A percentile compares a stretch with the other conserved stretches of the same genome.
phyloP scores from a whole-genome alignment of 805 yeast species.

The Candida rishiriensis region DNA sequence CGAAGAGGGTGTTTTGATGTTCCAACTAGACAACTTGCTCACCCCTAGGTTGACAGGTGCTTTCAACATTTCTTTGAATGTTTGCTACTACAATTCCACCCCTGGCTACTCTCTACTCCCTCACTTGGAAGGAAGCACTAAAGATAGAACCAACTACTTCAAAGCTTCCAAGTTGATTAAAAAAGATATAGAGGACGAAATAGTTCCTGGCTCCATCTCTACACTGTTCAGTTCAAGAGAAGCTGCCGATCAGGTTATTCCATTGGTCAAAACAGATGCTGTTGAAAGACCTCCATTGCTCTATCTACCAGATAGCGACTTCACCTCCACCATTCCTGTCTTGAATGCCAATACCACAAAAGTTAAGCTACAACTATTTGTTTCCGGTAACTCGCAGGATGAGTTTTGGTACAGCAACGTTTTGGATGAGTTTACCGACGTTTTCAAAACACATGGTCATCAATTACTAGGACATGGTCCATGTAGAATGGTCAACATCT shows the following conservation, averaged over 20 bases:
- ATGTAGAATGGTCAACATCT: slow-evolving; percentile 60
- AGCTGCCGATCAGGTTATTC: slow-evolving; percentile 37
- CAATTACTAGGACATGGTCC: slow-evolving; percentile 63
- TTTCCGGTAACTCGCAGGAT: slow-evolving; percentile 74
- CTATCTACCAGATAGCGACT: slow-evolving; percentile 39
- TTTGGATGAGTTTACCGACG: slow-evolving; percentile 41
- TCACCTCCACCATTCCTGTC: slow-evolving; percentile 38
- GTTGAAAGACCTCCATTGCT: slow-evolving; percentile 38
- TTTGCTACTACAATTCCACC: slow-evolving; percentile 42
- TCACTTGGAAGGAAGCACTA: slow-evolving; percentile 1
- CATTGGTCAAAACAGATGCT: slow-evolving; percentile 29
- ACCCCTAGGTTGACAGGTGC: slow-evolving; percentile 54
- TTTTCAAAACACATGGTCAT: slow-evolving; percentile 37
- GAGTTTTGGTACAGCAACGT: slow-evolving; percentile 78
- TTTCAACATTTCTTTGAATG: slow-evolving; percentile 49
- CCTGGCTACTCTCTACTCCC: slow-evolving; percentile 6
- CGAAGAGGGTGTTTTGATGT: slow-evolving; percentile 37
- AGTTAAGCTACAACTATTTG: slow-evolving; percentile 52
- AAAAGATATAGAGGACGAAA: slow-evolving; percentile 15
- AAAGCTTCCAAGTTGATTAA: background rate
- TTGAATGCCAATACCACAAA: slow-evolving; percentile 55
- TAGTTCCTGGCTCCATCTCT: slow-evolving; percentile 16
- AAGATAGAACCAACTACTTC: slow-evolving; percentile 1
- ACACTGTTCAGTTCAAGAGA: slow-evolving; percentile 27
- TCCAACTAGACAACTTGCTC: slow-evolving; percentile 64